Evolutionary conservation across 2,329 filamentous ascomycete species (phyloP).

Genomic region (Aspergillus ochraceus): DNA sequence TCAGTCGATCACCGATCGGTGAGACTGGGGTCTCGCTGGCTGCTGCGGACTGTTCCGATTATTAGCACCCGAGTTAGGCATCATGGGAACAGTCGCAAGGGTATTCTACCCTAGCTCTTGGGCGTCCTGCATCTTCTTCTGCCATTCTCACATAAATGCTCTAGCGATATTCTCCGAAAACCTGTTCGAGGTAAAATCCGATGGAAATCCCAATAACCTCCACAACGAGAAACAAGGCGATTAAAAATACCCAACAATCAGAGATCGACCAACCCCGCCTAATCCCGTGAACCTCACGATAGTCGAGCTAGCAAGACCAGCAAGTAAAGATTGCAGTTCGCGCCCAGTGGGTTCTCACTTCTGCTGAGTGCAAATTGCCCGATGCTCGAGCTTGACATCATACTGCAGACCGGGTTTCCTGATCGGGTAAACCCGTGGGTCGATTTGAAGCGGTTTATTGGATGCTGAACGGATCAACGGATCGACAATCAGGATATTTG

Average conservation of each 20-base stretch:
- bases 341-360: background rate
- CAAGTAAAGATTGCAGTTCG: background rate
- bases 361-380: background rate
- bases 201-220: no score
- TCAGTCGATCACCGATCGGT: background rate
- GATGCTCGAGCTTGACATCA: background rate
- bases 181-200: no score
- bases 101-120: background rate
- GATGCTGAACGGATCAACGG: background rate
- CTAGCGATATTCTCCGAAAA: no score
- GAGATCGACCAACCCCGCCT: background rate
- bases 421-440: background rate
- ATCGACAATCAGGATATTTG: background rate
- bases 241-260: background rate
- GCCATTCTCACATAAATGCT: background rate
- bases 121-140: background rate
- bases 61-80: background rate
- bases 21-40: background rate
- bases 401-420: background rate
- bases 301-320: background rate
- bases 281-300: background rate
- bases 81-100: background rate
- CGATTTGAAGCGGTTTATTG: background rate
- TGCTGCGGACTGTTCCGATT: background rate
- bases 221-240: background rate